Evolutionary conservation across 2,329 filamentous ascomycete genomes (phyloP).

Genomic region (Stagonosporopsis chrysanthemi): DNA sequence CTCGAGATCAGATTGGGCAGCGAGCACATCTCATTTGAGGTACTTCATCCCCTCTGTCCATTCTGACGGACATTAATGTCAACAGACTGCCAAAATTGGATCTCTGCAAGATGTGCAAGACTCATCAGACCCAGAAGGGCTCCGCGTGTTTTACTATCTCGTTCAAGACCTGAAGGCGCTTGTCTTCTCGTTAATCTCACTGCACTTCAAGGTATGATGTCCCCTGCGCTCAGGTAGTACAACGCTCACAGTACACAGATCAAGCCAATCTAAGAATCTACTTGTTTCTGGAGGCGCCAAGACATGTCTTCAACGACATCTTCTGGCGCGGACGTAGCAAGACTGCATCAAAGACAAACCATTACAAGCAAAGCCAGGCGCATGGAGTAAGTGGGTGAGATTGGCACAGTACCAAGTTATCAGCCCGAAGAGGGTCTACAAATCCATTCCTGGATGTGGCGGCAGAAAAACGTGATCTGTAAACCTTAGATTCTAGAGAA

Average conservation of each 20-base stretch:
- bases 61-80: constrained; percentile 30
- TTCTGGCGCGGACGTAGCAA: constrained; percentile 13
- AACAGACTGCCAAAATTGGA: constrained; percentile 94
- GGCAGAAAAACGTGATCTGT: not conserved
- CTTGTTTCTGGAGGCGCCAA: constrained; percentile 1
- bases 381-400: constrained; percentile 8
- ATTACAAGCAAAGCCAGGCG: constrained; percentile 9
- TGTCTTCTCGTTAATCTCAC: constrained; percentile 92
- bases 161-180: constrained; percentile 97
- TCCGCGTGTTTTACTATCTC: constrained; percentile 97
- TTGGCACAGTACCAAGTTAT: not conserved
- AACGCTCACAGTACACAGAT: constrained; percentile 57
- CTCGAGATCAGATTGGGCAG: constrained; percentile 92
- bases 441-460: not conserved
- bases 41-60: constrained; percentile 47
- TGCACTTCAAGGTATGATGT: constrained; percentile 85
- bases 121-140: constrained; percentile 91
- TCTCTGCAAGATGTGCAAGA: constrained; percentile 96
- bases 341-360: constrained; percentile 12
- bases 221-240: no score
- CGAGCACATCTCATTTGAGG: constrained; percentile 98
- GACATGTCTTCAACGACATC: constrained; percentile 13
- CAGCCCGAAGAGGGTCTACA: constrained; percentile 3
- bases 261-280: constrained; percentile 68
- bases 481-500: not conserved